Base-by-base conservation (phyloP, 2,329 filamentous ascomycete species). In the Hymenoscyphus fructigenus region DNA sequence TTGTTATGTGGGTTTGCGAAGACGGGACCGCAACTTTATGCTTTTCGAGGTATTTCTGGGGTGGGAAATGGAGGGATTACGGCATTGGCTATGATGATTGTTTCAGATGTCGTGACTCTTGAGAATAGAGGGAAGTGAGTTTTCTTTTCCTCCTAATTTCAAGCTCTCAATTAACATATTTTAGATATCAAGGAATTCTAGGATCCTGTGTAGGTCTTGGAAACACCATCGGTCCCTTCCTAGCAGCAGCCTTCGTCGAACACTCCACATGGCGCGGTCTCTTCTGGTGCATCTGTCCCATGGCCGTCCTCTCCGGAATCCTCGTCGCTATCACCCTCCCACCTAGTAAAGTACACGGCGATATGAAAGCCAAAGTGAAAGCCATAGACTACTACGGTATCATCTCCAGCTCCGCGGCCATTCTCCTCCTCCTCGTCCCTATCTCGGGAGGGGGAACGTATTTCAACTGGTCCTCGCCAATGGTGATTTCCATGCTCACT, bases 31-130 rank as follows among this genome's bases (percentile, higher is more conserved):
- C 84, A 85, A 78, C 81, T 90, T 29, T 89, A 88, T 75, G 78
- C 84, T 23, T 88, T 88, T 71, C 80, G 87, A 41, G 87, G 80
- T 3, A 70, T 88, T 23, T 82, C 86, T 10, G 87, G 87, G 61
- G 78, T 89, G n/a, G 86, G 84, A 10, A 83, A 83, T 55, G 87
- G 87, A 1, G 87, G 87, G 10, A 82, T 89, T 58, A 82, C 80
- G 32, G 85, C 83, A 26, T 74, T 88, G 57, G 78, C 82, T 4
- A 87, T 87, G 82, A 87, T 88, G 69, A 86, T 88, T 60, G 82
- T 88, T 1, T 84, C 81, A 6, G 86, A 88, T 71, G 77, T 88
- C 6, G 84, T 87, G 0, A 84, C 84, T 0, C 76, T 88, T 3
- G 79, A 85, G 70, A 80, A 86, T 68, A 78, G 86, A 67, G 86